Base-by-base conservation (phyloP, 2,329 filamentous ascomycete genomes). In the Scedosporium minutisporum region DNA sequence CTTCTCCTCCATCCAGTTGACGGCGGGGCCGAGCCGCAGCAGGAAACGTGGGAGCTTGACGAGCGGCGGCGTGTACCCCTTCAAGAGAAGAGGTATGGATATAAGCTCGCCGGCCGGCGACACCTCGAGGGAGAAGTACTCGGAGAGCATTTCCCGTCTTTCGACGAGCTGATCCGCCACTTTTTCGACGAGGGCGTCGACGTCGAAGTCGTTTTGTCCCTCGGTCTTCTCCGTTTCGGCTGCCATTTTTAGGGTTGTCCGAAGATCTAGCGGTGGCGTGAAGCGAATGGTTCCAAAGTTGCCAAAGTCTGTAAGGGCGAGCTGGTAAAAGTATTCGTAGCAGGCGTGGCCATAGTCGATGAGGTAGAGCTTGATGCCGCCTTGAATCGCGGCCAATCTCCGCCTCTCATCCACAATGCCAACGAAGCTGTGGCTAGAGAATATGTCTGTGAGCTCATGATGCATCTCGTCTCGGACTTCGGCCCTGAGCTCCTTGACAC, bases 301-400 rank as follows among this genome's bases (percentile, higher is more conserved):
- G 1, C 89, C 91, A 75, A 99, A 99, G 71, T 99, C 92, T 0
- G 92, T 96, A 42, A 99, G 82, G 0, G 92, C 93, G 21, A 97
- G 77, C 75, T 99, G 95, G 76, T 99, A 99, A 73, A 97, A 96
- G 73, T 93, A 96, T 69, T 97, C 93, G 65, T 87, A 89, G 72
- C 86, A 90, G 1, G 90, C 78, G 71, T 93, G 87, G 10, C 92
- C 95, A 70, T 99, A 99, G 74, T 99, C 95, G 61, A 99, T 82
- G 23, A 99, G 83, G 73, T 90, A 97, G 6, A 99, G 82, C 71
- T 93, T 96, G 7, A 97, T 89, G 14, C 93, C 95, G 42, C 90
- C 87, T 75, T 99, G 95, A 44, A 99, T 89, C 16, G 95, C 92
- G n/a, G 87, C 93, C 12, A 99, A 84, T 10, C 95, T 89, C 59